Evolutionary conservation across 2,329 filamentous ascomycete genomes (phyloP).

Genomic region (Dothidotthia symphoricarpi): DNA sequence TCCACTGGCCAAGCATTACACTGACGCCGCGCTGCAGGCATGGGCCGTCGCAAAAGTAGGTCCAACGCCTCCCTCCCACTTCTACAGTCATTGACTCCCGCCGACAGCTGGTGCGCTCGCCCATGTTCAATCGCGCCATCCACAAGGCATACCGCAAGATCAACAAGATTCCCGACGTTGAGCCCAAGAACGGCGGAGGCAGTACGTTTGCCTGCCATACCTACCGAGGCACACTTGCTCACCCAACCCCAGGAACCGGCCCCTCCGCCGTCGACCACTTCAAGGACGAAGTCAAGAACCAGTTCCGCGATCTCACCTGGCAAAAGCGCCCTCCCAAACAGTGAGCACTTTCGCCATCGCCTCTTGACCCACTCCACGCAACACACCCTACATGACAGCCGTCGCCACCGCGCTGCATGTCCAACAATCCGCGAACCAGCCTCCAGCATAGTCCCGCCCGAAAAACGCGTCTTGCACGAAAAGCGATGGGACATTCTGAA

Average conservation of each 20-base stretch:
- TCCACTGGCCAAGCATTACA: too few species aligned
- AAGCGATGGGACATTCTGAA: too few species aligned
- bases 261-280: constrained; percentile 52
- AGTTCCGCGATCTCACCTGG: constrained; percentile 44
- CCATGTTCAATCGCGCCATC: constrained; percentile 55
- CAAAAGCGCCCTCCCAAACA: constrained; percentile 35
- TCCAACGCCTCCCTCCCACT: constrained; percentile 1
- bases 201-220: constrained; percentile 40
- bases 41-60: constrained; percentile 41
- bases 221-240: background rate
- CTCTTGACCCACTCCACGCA: constrained; percentile 1
- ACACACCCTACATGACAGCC: too few species aligned
- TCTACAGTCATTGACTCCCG: constrained; percentile 2
- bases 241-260: constrained; percentile 26
- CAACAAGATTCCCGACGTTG: constrained; percentile 47
- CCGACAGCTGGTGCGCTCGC: constrained; percentile 52
- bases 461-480: too few species aligned
- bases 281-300: constrained; percentile 53
- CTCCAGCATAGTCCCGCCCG: too few species aligned
- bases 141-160: constrained; percentile 51
- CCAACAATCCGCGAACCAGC: too few species aligned
- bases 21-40: too few species aligned
- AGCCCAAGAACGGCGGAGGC: constrained; percentile 43
- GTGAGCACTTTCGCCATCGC: constrained; percentile 2
- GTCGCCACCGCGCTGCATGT: too few species aligned